Base-by-base conservation (phyloP, 805 yeast genomes). In the Lipomyces starkeyi region DNA sequence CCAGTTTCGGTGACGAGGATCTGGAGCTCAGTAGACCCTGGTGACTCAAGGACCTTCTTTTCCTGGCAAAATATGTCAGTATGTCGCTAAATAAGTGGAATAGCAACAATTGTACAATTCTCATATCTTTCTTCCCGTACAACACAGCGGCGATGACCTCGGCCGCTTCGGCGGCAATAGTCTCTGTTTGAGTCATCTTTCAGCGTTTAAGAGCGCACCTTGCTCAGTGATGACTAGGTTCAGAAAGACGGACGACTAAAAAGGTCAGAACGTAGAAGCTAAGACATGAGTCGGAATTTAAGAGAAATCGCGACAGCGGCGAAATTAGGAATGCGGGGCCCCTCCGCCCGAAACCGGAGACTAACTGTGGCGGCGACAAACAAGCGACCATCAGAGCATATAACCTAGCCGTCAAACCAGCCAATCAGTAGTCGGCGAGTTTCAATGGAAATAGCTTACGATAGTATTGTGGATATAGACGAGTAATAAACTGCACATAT, bases 1-100 rank as follows among this genome's bases (percentile, higher is more conserved):
- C 73, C 68, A 4, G 73, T 72, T 9, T 74, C 55, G 34, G 47
- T 60, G 47, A 73, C 63, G 14, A 54, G 67, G 29, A 72, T 72
- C 63, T 72, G 75, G 59, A 66, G 67, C 57, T 73, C 75, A 40
- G 60, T 65, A 1, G 62, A 60, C 20, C 60, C 73, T 3, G 74
- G 74, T 11, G 65, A 49, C 3, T 27, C 40, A 13, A 69, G 25
- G 11, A n/a, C 27, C 6, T 71, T 66, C 14, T 58, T 52, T 68
- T 69, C 72, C 72, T 69, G n/a, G 9, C 22, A 43, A 17, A 13
- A 43, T 8, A 17, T 17, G 49, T 43, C 49, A 43, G 49, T n/a
- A n/a, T n/a, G 8, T n/a, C 22, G 49, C 49, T 43, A n/a, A 43
- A 40, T 52, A 35, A 9, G 20, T 14, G 25, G 53, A 49, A 58